Conservation (phyloP, 2,329 filamentous ascomycete species). For the Penicillium sp. region DNA sequence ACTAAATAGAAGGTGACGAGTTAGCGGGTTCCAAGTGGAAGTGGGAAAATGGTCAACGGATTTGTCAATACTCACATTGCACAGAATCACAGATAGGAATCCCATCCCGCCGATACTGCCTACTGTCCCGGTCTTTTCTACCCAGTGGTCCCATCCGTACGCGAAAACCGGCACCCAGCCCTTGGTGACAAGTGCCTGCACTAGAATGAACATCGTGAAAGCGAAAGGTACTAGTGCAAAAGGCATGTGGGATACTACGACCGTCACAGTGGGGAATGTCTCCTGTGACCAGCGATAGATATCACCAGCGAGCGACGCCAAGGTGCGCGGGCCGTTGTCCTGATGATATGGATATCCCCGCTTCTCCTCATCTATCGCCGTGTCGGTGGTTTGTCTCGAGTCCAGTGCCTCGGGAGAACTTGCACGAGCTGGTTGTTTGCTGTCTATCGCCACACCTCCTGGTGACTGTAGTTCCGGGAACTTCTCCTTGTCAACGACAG, state of each 20-base stretch:
- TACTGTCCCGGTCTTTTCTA: slow-evolving; percentile 64
- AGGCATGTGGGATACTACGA: slow-evolving; percentile 64
- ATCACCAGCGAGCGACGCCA: slow-evolving; percentile 51
- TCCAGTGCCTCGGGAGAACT: slow-evolving; percentile 5
- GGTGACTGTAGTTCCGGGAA: slow-evolving; percentile 7
- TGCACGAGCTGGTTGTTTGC: neutral
- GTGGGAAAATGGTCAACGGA: neutral
- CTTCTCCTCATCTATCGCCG: slow-evolving; percentile 33
- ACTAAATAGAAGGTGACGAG: slow-evolving; percentile 46
- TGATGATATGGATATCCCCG: slow-evolving; percentile 6
- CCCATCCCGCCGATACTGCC: slow-evolving; percentile 71
- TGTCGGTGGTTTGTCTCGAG: slow-evolving; percentile 1
- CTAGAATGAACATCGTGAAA: slow-evolving; percentile 71
- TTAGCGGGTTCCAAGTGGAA: slow-evolving; percentile 10
- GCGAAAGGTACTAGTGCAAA: slow-evolving; percentile 68
- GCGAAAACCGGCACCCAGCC: slow-evolving; percentile 74
- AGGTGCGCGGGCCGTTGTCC: slow-evolving; percentile 41
- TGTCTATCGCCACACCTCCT: neutral
- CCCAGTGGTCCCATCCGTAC: slow-evolving; percentile 72
- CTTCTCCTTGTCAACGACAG: slow-evolving; percentile 10
- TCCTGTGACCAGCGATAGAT: slow-evolving; percentile 61
- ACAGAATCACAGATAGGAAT: slow-evolving; percentile 67
- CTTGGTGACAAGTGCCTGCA: slow-evolving; percentile 69
- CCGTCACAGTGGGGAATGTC: slow-evolving; percentile 68
- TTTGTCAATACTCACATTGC: slow-evolving; percentile 59